Percentiles rank a stretch among this genome's conserved stretches.
Evolutionary conservation across 2,329 filamentous ascomycete species (phyloP).

Genomic region (Nakataea oryzae): DNA sequence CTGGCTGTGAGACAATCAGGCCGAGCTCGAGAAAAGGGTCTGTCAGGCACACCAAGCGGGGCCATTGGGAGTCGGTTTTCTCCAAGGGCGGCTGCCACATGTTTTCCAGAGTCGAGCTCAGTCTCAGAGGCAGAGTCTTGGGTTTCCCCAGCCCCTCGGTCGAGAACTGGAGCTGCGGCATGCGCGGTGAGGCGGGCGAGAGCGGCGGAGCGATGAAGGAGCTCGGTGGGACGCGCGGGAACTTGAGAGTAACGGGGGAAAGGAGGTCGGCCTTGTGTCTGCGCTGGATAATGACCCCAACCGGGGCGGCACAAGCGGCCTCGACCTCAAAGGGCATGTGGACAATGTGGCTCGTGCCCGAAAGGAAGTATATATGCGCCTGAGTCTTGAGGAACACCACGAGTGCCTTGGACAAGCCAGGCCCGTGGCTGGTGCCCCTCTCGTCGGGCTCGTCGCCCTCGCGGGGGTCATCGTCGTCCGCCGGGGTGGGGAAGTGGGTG

Average conservation of each 20-base stretch:
- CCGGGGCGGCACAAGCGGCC: conserved; percentile 69
- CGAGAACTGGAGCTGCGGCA: conserved; percentile 43
- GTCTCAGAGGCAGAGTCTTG: conserved; percentile 40
- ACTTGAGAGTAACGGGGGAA: conserved; percentile 41
- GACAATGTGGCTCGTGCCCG: conserved; percentile 78
- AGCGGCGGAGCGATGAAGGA: conserved; percentile 69
- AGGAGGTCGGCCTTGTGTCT: conserved; percentile 48
- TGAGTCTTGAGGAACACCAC: conserved; percentile 90
- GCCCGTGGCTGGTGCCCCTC: conserved; percentile 5
- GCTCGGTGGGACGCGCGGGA: conserved; percentile 61
- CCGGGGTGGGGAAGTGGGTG: conserved; percentile 58
- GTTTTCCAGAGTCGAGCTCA: conserved; percentile 44
- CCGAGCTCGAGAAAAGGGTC: conserved; percentile 82
- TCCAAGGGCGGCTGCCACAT: conserved; percentile 46
- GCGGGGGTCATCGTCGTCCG: conserved; percentile 6
- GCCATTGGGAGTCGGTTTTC: conserved; percentile 50
- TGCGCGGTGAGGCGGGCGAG: conserved; percentile 36
- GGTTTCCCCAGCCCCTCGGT: conserved; percentile 45
- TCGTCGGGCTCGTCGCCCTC: conserved; percentile 12
- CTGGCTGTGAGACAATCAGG: conserved; percentile 57
- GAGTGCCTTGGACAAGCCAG: conserved; percentile 52
- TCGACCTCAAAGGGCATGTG: conserved; percentile 94
- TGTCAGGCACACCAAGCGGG: conserved; percentile 71
- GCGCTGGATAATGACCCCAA: conserved; percentile 78
- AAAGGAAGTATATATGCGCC: conserved; percentile 85